Conservation (phyloP, 768 basidiomycete genomes). For the Collybiopsis confluens region DNA sequence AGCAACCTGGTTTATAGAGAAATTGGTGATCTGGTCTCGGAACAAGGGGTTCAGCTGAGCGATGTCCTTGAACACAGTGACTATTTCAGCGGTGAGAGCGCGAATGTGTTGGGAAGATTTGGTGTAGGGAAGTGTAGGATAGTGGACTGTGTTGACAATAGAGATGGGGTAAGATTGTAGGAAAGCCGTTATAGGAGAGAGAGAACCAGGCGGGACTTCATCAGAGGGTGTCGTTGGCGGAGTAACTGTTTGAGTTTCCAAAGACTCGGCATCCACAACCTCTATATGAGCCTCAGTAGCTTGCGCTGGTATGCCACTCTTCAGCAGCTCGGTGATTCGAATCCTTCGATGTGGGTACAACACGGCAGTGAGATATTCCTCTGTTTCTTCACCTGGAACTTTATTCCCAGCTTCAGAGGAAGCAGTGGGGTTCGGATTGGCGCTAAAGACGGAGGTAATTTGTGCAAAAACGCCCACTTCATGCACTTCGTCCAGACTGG, state of each 20-base stretch:
- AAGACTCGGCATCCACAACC: slow-evolving; percentile 27
- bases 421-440: slow-evolving; percentile 23
- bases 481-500: slow-evolving; percentile 83
- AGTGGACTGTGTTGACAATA: slow-evolving; percentile 84
- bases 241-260: slow-evolving; percentile 39
- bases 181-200: slow-evolving; percentile 49
- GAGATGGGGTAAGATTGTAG: slow-evolving; percentile 79
- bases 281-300: slow-evolving; percentile 23
- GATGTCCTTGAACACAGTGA: slow-evolving; percentile 97
- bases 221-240: slow-evolving; percentile 36
- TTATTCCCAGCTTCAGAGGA: slow-evolving; percentile 23
- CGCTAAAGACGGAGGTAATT: slow-evolving; percentile 89
- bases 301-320: slow-evolving; percentile 43
- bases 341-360: slow-evolving; percentile 92
- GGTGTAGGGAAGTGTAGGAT: slow-evolving; percentile 75
- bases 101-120: slow-evolving; percentile 87
- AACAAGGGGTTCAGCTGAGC: slow-evolving; percentile 96
- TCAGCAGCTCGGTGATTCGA: slow-evolving; percentile 81
- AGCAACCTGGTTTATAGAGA: slow-evolving; percentile 88
- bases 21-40: slow-evolving; percentile 97
- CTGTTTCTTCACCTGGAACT: slow-evolving; percentile 52
- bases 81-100: slow-evolving; percentile 94
- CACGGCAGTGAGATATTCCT: slow-evolving; percentile 91
- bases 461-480: slow-evolving; percentile 95
- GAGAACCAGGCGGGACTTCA: background rate